These are phyloP conservation scores for Moesziomyces aphidis DNA, from an alignment of 1,284 basidiomycete genomes.

Conservation along the genomic window DNA sequence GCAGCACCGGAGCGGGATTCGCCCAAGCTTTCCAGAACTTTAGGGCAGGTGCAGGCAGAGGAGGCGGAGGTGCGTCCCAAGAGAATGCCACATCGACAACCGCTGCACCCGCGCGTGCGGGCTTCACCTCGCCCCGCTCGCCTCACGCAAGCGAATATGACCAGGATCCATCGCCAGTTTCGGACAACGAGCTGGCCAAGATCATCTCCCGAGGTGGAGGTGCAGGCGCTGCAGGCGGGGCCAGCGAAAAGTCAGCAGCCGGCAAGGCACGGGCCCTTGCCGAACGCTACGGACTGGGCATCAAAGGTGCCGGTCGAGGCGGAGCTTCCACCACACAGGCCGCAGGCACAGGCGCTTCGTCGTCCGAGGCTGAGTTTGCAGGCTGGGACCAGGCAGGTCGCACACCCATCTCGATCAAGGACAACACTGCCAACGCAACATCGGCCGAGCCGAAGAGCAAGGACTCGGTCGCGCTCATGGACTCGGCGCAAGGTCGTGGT, in stretches of 20 bases:
- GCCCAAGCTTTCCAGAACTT: conserved; percentile 36
- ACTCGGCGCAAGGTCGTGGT: conserved; percentile 40
- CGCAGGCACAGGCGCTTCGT: not conserved
- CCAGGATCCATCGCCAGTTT: conserved; percentile 52
- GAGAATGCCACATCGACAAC: not conserved
- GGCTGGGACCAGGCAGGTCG: conserved; percentile 56
- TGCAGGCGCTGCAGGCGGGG: conserved; percentile 1
- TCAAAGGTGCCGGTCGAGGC: conserved; percentile 21
- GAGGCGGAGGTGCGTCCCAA: conserved; percentile 2
- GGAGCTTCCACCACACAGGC: conserved; percentile 4
- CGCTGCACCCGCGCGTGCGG: conserved; percentile 1
- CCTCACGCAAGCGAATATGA: conserved; percentile 50
- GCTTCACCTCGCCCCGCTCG: conserved; percentile 34
- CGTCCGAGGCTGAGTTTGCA: conserved; percentile 17
- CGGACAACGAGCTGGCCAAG: conserved; percentile 60
- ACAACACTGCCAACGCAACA: conserved; percentile 29
- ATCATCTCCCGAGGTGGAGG: conserved; percentile 50
- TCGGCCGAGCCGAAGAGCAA: conserved; percentile 4
- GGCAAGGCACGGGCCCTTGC: conserved; percentile 34
- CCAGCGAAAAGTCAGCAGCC: conserved; percentile 1
- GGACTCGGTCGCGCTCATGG: conserved; percentile 46
- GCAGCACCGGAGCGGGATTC: conserved; percentile 19
- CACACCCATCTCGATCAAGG: conserved; percentile 40
- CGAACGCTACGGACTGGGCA: conserved; percentile 39
- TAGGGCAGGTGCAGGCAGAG: conserved; percentile 12